Evolutionary conservation across 352 stramenopile species (phyloP), one percentile per base, ranked within the genome.

Genomic region (Phytophthora foliorum): DNA sequence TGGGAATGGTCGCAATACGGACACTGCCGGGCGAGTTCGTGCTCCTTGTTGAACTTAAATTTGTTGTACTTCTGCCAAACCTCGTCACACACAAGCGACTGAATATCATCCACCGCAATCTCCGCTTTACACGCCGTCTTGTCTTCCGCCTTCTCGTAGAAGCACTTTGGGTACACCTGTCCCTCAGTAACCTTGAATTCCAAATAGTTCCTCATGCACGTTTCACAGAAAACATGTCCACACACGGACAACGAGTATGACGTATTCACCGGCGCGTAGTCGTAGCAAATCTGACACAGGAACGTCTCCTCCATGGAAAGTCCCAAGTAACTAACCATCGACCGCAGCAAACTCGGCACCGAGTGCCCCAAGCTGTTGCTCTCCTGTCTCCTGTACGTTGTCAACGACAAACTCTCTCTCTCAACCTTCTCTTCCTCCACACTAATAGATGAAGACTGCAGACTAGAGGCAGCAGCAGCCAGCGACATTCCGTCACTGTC

Each of bases 21-120:
- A 57, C 89, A 90, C 64, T 93, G 72, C 6, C 85, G 83, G 13
- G 79, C 80, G 25, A 81, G 68, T 44, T 80, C 63, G 52, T 94
- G 69, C 65, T 91, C 81, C 63, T 90, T 84, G 75, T 92, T 93
- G 67, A 97, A 97, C 39, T 92, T 88, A 58, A 97, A 91, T 57
- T 84, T 92, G 63, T 76, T 63, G 54, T 93, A 96, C 78, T 94
- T 95, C 14, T 69, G 74, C 80, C 82, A 95, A 0, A 85, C 57
- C 3, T 80, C 62, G 1, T 80, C 54, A 1, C 78, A 81, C n/a
- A 93, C 69, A 19, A 86, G 55, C 9, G 65, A 57, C n/a, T 61
- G 67, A 24, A 91, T 85, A 31, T 92, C 86, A 13, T 76, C 63
- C 14, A 73, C 52, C 4, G 65, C 27, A 34, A 94, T 83, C 4